phyloP scores from a whole-genome alignment of 2,329 filamentous ascomycete species.

The Sporothrix pseudoabietina region DNA sequence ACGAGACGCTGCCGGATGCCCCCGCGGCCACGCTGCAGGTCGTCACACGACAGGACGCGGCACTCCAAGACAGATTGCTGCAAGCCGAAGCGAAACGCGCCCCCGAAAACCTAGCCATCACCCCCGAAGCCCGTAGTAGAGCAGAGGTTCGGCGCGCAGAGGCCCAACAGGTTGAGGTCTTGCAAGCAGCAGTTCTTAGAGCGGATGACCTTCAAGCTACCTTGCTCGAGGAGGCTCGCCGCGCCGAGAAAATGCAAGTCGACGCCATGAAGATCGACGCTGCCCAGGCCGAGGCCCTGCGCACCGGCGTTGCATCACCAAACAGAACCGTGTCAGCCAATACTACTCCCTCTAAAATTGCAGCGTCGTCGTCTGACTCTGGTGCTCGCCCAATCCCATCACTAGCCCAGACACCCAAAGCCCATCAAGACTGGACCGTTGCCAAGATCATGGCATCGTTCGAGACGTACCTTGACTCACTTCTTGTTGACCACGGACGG shows the following conservation, averaged over 20 bases:
- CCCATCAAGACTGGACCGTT: constrained; percentile 46
- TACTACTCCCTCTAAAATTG: not conserved
- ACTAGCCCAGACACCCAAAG: constrained; percentile 32
- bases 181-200: not conserved
- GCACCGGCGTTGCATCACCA: not conserved
- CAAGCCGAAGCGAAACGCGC: not conserved
- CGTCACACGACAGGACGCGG: constrained; percentile 17
- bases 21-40: constrained; percentile 4
- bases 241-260: constrained; percentile 1
- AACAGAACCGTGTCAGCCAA: not conserved
- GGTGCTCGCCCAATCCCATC: not conserved
- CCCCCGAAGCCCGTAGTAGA: not conserved
- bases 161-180: not conserved
- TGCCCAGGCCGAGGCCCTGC: not conserved
- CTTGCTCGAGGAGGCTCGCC: constrained; percentile 6
- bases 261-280: constrained; percentile 14
- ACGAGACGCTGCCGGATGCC: not conserved
- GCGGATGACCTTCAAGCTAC: constrained; percentile 2
- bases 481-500: constrained; percentile 50
- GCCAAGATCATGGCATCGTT: constrained; percentile 49
- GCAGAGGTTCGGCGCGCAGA: not conserved
- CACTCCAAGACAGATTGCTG: not conserved
- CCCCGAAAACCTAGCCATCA: not conserved
- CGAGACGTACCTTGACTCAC: constrained; percentile 46
- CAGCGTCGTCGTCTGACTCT: not conserved